These are phyloP conservation scores for Spizellomyces sp. DNA, from an alignment of 192 early-diverging fungal genomes.

Conservation along the genomic window DNA sequence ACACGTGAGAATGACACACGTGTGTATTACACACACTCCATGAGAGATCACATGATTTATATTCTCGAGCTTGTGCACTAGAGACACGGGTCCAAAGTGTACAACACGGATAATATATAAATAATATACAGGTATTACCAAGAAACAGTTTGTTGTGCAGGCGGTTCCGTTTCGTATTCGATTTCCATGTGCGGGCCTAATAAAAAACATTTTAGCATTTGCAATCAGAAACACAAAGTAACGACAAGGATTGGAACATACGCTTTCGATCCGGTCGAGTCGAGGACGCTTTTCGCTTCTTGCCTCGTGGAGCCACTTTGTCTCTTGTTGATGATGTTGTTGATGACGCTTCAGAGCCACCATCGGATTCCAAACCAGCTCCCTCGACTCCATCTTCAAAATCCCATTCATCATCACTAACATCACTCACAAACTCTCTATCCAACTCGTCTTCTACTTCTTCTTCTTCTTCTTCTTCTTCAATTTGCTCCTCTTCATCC, in stretches of 20 bases:
- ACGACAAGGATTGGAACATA: background rate
- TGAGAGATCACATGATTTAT: too few relatives aligned
- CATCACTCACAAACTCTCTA: conserved; percentile 57
- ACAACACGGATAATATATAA: background rate
- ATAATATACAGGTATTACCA: background rate
- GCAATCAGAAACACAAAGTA: background rate
- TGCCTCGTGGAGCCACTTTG: background rate
- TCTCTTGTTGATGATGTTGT: background rate
- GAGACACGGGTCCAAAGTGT: too few relatives aligned
- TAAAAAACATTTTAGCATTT: background rate
- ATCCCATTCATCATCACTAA: conserved; percentile 42
- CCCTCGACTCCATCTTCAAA: conserved; percentile 32
- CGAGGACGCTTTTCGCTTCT: background rate
- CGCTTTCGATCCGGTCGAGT: background rate
- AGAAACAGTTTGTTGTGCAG: conserved; percentile 4
- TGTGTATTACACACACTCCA: too few relatives aligned
- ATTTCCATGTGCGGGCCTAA: conserved; percentile 41
- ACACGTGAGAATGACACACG: too few relatives aligned
- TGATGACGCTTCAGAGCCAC: conserved; percentile 6
- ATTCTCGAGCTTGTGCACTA: too few relatives aligned
- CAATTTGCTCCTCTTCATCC: conserved; percentile 44
- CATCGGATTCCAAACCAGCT: conserved; percentile 42
- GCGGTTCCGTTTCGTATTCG: conserved; percentile 42
- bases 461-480: conserved; percentile 34
- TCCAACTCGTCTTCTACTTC: conserved; percentile 41